These are phyloP conservation scores for Aristolochia californica DNA, from an alignment of 164 flowering plant species.

Conservation along the genomic window DNA sequence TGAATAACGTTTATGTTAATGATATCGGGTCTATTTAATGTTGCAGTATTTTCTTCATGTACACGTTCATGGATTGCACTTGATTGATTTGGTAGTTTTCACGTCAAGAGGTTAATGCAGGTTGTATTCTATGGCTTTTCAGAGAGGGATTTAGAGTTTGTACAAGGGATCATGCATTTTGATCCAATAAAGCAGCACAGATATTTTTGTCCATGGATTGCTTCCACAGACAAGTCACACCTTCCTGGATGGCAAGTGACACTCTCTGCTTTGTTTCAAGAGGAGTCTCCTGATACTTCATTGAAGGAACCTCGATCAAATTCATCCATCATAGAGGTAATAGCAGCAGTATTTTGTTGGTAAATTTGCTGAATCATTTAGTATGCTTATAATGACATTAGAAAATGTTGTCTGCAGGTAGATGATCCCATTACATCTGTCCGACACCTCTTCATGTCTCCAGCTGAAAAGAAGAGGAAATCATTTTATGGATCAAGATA, in stretches of 20 bases:
- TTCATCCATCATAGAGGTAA: slow-evolving; percentile 48
- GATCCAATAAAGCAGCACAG: slow-evolving; percentile 87
- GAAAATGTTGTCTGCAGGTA: slow-evolving; percentile 33
- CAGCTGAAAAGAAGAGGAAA: slow-evolving; percentile 43
- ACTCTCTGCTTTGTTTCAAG: slow-evolving; percentile 50
- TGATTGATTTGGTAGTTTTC: not conserved
- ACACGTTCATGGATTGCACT: too few relatives aligned
- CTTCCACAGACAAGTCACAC: slow-evolving; percentile 28
- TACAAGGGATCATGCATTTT: slow-evolving; percentile 33
- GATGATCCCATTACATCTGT: slow-evolving; percentile 74
- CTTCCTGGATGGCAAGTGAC: slow-evolving; percentile 77
- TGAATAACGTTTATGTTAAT: too few relatives aligned
- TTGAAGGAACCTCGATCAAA: slow-evolving; percentile 26
- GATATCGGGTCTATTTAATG: too few relatives aligned
- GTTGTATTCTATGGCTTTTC: slow-evolving; percentile 3
- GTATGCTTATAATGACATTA: not conserved
- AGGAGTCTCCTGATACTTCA: slow-evolving; percentile 21
- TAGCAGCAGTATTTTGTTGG: not conserved
- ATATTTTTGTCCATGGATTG: slow-evolving; percentile 92
- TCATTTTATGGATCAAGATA: slow-evolving; percentile 13
- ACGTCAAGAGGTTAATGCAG: too few relatives aligned
- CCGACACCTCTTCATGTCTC: slow-evolving; percentile 54
- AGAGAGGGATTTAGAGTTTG: slow-evolving; percentile 25
- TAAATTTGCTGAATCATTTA: not conserved
- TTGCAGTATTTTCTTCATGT: too few relatives aligned